phyloP scores from a whole-genome alignment of 768 basidiomycete species.

The Hortiboletus flavorubellus region DNA sequence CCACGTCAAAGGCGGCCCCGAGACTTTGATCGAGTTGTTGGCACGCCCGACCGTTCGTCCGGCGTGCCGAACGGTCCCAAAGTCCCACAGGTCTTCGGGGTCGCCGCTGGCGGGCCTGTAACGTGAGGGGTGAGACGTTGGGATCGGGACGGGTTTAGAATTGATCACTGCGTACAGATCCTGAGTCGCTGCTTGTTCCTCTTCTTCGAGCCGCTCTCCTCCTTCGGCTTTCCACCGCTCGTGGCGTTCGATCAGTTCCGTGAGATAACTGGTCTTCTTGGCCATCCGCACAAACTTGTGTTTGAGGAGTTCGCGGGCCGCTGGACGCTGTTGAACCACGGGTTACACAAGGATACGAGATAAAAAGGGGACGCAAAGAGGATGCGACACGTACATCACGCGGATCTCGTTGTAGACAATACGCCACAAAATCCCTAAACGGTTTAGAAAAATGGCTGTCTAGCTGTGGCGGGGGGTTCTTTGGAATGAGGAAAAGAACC shows the following conservation, averaged over 20 bases:
- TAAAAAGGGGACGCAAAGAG: neutral
- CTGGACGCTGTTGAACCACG: constrained; percentile 63
- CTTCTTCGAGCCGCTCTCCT: constrained; percentile 71
- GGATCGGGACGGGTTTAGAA: neutral
- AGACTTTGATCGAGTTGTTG: constrained; percentile 49
- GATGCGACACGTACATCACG: constrained; percentile 59
- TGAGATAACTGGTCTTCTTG: constrained; percentile 91
- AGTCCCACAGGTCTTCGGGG: constrained; percentile 91
- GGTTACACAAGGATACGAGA: constrained; percentile 13
- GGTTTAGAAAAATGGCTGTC: constrained; percentile 90
- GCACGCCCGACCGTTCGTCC: constrained; percentile 68
- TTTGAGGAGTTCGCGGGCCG: constrained; percentile 92
- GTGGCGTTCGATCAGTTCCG: constrained; percentile 92
- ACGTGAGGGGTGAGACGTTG: neutral
- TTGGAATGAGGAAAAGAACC: constrained; percentile 98
- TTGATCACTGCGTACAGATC: constrained; percentile 53
- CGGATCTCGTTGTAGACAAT: constrained; percentile 93
- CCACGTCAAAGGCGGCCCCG: constrained; percentile 75
- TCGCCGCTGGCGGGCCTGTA: constrained; percentile 54
- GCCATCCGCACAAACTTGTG: constrained; percentile 96
- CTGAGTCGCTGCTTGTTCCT: constrained; percentile 55
- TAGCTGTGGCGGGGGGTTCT: constrained; percentile 90
- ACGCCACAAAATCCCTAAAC: constrained; percentile 91
- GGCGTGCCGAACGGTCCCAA: constrained; percentile 89
- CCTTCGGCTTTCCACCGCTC: constrained; percentile 93